Evolutionary conservation across 768 basidiomycete genomes (phyloP).

Genomic region (Floccularia luteovirens): DNA sequence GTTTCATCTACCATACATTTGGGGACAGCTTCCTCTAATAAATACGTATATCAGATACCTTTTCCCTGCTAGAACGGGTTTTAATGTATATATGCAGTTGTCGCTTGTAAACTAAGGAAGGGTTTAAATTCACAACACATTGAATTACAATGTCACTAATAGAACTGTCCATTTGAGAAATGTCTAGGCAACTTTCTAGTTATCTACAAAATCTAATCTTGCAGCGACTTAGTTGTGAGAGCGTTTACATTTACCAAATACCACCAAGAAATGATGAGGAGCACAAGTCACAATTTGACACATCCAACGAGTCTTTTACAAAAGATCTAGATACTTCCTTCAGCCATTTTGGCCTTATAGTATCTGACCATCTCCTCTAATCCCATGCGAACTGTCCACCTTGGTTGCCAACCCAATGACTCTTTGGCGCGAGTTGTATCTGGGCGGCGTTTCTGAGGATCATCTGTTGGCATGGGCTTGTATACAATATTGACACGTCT

Average conservation of each 20-base stretch:
- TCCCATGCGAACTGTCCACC: constrained; percentile 90
- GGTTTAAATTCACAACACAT: too few relatives aligned
- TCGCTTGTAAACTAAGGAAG: too few relatives aligned
- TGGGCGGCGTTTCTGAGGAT: constrained; percentile 90
- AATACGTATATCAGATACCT: too few relatives aligned
- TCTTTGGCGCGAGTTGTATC: constrained; percentile 90
- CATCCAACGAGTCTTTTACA: not conserved
- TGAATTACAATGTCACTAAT: not conserved
- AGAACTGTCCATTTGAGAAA: not conserved
- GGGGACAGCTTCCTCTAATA: too few relatives aligned
- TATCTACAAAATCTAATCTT: not conserved
- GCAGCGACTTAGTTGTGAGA: not conserved
- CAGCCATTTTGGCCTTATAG: constrained; percentile 85
- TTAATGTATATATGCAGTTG: too few relatives aligned
- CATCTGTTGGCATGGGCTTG: constrained; percentile 81
- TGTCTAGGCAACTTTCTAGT: not conserved
- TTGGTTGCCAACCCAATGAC: constrained; percentile 81
- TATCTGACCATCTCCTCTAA: constrained; percentile 93
- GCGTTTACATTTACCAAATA: not conserved
- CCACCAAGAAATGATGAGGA: not conserved
- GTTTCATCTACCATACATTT: too few relatives aligned
- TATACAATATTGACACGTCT: constrained; percentile 63
- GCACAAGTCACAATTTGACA: not conserved
- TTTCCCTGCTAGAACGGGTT: too few relatives aligned
- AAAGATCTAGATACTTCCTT: constrained; percentile 58